Evolutionary conservation across 257 asterid species (phyloP).

Genomic region (Verbena officinalis): DNA sequence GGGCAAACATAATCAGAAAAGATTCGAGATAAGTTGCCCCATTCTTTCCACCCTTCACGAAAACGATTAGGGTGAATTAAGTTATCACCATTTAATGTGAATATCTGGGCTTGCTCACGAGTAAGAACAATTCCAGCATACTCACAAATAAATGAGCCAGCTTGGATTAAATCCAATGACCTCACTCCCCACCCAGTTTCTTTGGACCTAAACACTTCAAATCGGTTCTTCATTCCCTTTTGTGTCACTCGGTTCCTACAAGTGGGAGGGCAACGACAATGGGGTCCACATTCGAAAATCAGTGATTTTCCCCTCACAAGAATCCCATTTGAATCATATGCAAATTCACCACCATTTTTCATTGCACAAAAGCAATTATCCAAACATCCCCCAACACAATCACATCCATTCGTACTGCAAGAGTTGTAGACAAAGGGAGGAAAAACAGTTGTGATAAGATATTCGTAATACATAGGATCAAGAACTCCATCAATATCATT

Average conservation of each 20-base stretch:
- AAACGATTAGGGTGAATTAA: constrained; percentile 69
- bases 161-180: constrained; percentile 67
- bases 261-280: constrained; percentile 53
- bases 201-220: constrained; percentile 68
- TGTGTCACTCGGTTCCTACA: constrained; percentile 67
- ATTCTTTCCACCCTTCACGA: constrained; percentile 56
- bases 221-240: constrained; percentile 54
- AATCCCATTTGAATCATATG: constrained; percentile 56
- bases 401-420: constrained; percentile 46
- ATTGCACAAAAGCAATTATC: constrained; percentile 55
- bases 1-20: constrained; percentile 51
- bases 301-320: constrained; percentile 61
- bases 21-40: constrained; percentile 61
- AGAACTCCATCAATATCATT: not conserved
- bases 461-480: not conserved
- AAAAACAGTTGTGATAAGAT: constrained; percentile 28
- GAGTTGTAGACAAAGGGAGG: constrained; percentile 37
- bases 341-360: constrained; percentile 63
- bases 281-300: constrained; percentile 65
- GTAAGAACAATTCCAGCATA: constrained; percentile 79
- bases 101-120: constrained; percentile 60
- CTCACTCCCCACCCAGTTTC: constrained; percentile 79
- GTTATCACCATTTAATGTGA: constrained; percentile 75
- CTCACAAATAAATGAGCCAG: constrained; percentile 75
- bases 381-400: constrained; percentile 48